Conservation (phyloP, 2,329 filamentous ascomycete genomes). For the Diaporthe caulivora region DNA sequence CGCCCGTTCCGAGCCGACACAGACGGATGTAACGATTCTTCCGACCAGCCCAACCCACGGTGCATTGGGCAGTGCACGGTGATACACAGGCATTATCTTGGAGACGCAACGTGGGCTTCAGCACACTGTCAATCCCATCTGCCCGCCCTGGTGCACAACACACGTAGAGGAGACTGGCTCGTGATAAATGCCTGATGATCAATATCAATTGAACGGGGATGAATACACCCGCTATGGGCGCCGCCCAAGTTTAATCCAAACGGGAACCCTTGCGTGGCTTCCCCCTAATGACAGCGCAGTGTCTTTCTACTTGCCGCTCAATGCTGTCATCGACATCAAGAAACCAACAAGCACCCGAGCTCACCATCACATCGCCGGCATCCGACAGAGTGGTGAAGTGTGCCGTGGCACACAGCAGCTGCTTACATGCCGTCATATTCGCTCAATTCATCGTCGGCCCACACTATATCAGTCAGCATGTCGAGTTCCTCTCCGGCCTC, state of each 20-base stretch:
- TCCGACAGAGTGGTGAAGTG: neutral
- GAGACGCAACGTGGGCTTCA: neutral
- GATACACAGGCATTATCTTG: too few species aligned
- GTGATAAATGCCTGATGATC: neutral
- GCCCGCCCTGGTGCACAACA: neutral
- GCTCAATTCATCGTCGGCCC: slow-evolving; percentile 34
- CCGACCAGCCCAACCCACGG: neutral
- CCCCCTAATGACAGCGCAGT: neutral
- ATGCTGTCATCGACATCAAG: neutral
- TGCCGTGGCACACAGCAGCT: neutral
- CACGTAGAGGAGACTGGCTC: neutral
- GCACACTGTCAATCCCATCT: neutral
- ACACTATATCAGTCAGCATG: slow-evolving; percentile 18
- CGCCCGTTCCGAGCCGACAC: slow-evolving; percentile 2
- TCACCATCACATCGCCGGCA: neutral
- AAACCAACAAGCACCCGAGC: neutral
- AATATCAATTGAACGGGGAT: neutral
- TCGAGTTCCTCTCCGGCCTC: slow-evolving; percentile 26
- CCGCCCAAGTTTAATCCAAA: neutral
- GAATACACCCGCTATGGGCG: neutral
- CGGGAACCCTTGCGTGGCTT: neutral
- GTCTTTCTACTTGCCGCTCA: neutral
- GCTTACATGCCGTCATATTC: slow-evolving; percentile 23
- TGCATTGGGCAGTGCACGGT: too few species aligned
- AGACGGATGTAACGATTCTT: slow-evolving; percentile 9